Percentiles rank a stretch among this genome's conserved stretches.
Evolutionary conservation across 139 green algal species (phyloP).

Genomic region (Chlorella sp.): DNA sequence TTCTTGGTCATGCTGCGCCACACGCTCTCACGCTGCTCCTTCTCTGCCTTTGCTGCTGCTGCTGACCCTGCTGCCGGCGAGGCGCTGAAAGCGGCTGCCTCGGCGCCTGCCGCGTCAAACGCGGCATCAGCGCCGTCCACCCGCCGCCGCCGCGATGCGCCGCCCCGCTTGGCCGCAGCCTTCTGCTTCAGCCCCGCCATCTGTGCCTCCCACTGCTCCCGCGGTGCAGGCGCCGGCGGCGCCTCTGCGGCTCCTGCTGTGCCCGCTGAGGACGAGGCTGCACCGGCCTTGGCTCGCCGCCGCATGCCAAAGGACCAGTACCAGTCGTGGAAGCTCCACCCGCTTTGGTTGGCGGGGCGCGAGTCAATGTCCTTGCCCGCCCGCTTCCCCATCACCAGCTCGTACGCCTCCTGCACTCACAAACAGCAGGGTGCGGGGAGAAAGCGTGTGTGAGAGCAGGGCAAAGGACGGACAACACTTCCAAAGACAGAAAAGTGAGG

Average conservation of each 20-base stretch:
- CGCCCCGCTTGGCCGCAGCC: constrained; percentile 34
- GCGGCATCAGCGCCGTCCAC: neutral
- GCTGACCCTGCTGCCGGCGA: neutral
- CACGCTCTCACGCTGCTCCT: neutral
- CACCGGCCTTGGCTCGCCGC: constrained; percentile 15
- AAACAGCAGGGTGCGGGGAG: neutral
- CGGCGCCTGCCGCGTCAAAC: neutral
- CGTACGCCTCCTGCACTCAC: constrained; percentile 48
- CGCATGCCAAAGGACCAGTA: constrained; percentile 47
- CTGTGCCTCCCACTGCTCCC: constrained; percentile 36
- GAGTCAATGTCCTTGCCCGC: constrained; percentile 31
- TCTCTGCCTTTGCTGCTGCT: too few relatives aligned
- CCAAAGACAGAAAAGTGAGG: too few relatives aligned
- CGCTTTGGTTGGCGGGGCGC: neutral
- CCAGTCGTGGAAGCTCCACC: constrained; percentile 57
- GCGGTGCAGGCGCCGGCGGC: neutral
- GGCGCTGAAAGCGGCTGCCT: neutral
- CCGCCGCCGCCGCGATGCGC: neutral
- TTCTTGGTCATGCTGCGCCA: constrained; percentile 39
- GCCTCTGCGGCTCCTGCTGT: neutral
- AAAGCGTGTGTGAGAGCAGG: too few relatives aligned
- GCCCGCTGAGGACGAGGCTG: neutral
- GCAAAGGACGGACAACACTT: too few relatives aligned
- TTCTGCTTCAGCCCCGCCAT: constrained; percentile 39
- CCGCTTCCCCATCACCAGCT: constrained; percentile 44